phyloP scores from a whole-genome alignment of 352 stramenopile genomes.

The Phytopythium kandeliae region DNA sequence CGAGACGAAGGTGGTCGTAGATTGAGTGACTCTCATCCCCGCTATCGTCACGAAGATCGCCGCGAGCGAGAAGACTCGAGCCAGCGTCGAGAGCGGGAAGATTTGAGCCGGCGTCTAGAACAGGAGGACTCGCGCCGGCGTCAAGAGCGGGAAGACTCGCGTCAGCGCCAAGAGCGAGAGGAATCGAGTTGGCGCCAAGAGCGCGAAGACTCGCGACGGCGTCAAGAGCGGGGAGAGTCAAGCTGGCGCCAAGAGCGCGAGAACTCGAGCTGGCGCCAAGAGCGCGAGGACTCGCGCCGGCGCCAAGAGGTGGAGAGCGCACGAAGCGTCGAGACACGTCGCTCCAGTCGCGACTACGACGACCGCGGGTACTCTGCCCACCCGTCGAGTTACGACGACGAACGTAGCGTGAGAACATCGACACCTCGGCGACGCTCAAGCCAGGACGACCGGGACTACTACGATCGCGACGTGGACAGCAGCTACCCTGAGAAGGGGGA shows the following conservation, averaged over 20 bases:
- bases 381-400: background rate
- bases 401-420: background rate
- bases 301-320: background rate
- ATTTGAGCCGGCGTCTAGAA: background rate
- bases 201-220: background rate
- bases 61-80: too few species aligned
- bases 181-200: background rate
- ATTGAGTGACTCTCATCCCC: background rate
- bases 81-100: background rate
- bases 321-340: background rate
- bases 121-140: background rate
- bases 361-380: constrained; percentile 1
- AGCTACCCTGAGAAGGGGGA: too few species aligned
- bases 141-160: background rate
- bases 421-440: background rate
- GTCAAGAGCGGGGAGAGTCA: too few species aligned
- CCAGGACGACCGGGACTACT: background rate
- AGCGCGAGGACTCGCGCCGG: background rate
- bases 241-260: background rate
- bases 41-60: background rate
- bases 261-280: background rate
- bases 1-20: background rate
- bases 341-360: background rate
- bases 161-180: background rate
- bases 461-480: background rate